A percentile compares a stretch with the other conserved stretches of the same genome.
phyloP scores from a whole-genome alignment of 2,329 filamentous ascomycete species.

The Tricladium varicosporioides region DNA sequence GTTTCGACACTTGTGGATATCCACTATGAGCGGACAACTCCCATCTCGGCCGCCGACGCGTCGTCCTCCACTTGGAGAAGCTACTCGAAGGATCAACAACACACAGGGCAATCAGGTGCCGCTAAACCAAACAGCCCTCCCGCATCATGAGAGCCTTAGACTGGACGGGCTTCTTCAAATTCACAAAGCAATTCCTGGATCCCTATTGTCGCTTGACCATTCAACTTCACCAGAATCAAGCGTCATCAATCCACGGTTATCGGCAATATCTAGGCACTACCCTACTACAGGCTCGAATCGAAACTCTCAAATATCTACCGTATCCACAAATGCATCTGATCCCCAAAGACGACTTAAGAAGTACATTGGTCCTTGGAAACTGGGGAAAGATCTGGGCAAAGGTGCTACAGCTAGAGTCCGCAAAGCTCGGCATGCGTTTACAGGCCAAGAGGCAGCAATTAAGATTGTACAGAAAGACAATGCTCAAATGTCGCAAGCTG shows the following conservation, averaged over 20 bases:
- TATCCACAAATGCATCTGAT: conserved; percentile 36
- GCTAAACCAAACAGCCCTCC: conserved; percentile 19
- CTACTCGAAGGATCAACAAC: conserved; percentile 34
- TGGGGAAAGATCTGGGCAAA: conserved; percentile 85
- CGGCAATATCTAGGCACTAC: conserved; percentile 35
- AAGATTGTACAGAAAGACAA: conserved; percentile 91
- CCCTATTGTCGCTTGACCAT: conserved; percentile 15
- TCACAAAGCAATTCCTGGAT: conserved; percentile 8
- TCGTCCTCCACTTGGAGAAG: conserved; percentile 33
- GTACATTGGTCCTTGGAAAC: conserved; percentile 89
- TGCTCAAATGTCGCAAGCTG: conserved; percentile 77
- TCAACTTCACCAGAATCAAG: conserved; percentile 30
- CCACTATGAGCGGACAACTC: conserved; percentile 22
- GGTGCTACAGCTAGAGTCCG: conserved; percentile 88
- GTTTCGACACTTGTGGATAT: not conserved
- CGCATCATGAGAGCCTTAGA: conserved; percentile 28
- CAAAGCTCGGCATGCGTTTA: conserved; percentile 75
- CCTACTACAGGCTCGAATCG: conserved; percentile 35
- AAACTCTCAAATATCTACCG: conserved; percentile 39
- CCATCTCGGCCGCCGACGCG: conserved; percentile 28
- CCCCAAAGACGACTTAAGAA: conserved; percentile 49
- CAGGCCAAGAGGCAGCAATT: conserved; percentile 80
- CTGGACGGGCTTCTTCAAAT: conserved; percentile 21
- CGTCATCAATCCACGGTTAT: conserved; percentile 34
- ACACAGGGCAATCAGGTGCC: conserved; percentile 14